Base-by-base conservation (phyloP, 352 stramenopile species). In the Halophytophthora polymorphica region DNA sequence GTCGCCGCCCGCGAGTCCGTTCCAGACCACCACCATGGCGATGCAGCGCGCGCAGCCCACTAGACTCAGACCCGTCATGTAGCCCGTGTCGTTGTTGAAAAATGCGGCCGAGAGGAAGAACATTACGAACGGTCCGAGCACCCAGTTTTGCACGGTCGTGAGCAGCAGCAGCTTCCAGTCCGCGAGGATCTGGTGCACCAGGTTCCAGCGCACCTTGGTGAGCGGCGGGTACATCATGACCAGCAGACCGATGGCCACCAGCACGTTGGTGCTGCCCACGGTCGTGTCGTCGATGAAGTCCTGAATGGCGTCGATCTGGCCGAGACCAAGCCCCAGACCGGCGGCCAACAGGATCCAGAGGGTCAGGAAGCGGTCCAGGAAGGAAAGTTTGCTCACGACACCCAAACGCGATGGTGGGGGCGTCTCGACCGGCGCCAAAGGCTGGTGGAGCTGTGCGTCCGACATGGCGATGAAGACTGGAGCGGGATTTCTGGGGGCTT, bases 11-110 rank as follows among this genome's bases (percentile, higher is more conserved):
- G 79, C 77, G 12, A 93, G 57, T 23, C 54, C 60, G 56, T 82
- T 86, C 82, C 79, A 93, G 51, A 93, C 81, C 61, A 93, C 81
- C 46, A 90, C 82, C 82, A 93, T 93, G 19, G 71, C 79, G 38
- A 88, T 93, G 56, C 77, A 93, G 8, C 79, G 70, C 38, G 77
- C 62, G 44, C 77, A 87, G 2, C 82, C 82, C 2, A 93, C 71
- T 50, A 90, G 66, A 33, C 71, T 83, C 39, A 88, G 77, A 2
- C 82, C 82, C 0, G 75, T 61, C 40, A 89, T 70, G 62, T 80
- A 90, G 11, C 72, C 69, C 2, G 56, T 17, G 21, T 82, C 56
- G 31, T 64, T 23, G 36, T 69, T 64, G 62, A 83, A 86, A 55
- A 83, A 83, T 6, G 45, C 64, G 0, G 67, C 64, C 10, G 73